Evolutionary conservation across 1,284 basidiomycete genomes (phyloP), one percentile per base, ranked within the genome.

Genomic region (Cryptococcus jaspeensis): DNA sequence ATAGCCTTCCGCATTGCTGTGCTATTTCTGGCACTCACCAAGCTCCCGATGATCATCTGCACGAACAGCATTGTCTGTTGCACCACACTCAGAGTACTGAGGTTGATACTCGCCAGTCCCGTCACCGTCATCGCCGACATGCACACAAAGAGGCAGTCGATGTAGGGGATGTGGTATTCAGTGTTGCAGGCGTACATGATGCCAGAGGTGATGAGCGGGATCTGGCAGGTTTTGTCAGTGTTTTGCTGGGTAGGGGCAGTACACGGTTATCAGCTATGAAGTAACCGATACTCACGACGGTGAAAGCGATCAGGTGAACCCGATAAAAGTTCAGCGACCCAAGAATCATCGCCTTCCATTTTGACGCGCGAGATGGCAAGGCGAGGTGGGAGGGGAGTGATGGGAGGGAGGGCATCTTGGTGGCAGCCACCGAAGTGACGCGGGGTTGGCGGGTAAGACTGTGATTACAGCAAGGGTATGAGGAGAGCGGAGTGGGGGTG

Each of bases 111-210:
- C 7, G 77, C 71, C n/a, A 82, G 69, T 7, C 81, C 81, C 3
- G 78, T 80, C 49, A 82, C 80, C 13, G 80, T 81, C 76, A 82
- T 79, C 12, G 79, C 76, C 9, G 79, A 80, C 45, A 79, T 75
- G 62, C 79, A 81, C 46, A 75, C 61, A 64, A 81, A 82, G 28
- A 82, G 70, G 41, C 74, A 76, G 60, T 82, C 81, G 67, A 81
- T 75, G 61, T 79, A 79, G n/a, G 74, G 66, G 62, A 81, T 79
- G 50, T 78, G 62, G 49, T 66, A 71, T 42, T 66, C 49, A 2
- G 72, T 74, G 46, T 74, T 75, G 43, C 59, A 62, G 2, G 61
- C 77, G 53, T 75, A 82, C 60, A 82, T 73, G 67, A 82, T 79
- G 15, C 63, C 78, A 5, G 80, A 77, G 39, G 76, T 64, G 58